Base-by-base conservation (phyloP, 2,329 filamentous ascomycete species). In the Fusarium goolgardi region DNA sequence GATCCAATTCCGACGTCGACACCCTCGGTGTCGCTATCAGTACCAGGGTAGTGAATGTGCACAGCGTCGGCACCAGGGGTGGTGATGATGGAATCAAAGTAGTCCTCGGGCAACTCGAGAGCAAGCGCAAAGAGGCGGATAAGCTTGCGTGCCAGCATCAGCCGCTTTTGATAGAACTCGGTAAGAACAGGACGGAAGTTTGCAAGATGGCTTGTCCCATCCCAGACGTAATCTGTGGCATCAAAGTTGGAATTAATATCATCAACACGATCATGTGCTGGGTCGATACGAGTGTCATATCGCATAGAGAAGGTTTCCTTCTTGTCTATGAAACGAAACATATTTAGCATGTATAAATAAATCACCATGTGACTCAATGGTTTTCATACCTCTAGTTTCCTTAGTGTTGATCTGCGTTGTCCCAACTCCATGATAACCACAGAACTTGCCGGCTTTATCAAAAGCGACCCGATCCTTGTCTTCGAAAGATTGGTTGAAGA, bases 261-360 rank as follows among this genome's bases (percentile, higher is more conserved):
- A 10, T 60, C 44, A 1, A 13, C 10, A 5, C 31, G 32, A 4
- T 60, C 44, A 20, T 60, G 44, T 0, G 11, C 25, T 4, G 27
- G 5, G 5, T 60, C 58, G 8, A 60, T 45, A 1, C 58, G 58
- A 3, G 58, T 60, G 3, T 60, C 58, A 45, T 60, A 60, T 52
- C 58, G 44, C 58, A 60, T 60, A 0, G 58, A 60, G 32, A 60
- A 60, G 2, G 55, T 60, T 9, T 60, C 58, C 9, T 60, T 60
- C 18, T 60, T 60, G 0, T 60, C 58, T 60, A 8, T 3, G 21
- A 21, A n/a, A n/a, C n/a, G 12, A 2, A 4, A 50, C 20, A 4
- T 0, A 16, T 15, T 59, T 1, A 52, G 55, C 39, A 18, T 27
- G 27, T 10, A 29, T 29, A 25, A 1, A 2, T 1, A 7, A 2